Evolutionary conservation across 352 stramenopile genomes (phyloP).

Genomic region (Sclerospora graminicola): DNA sequence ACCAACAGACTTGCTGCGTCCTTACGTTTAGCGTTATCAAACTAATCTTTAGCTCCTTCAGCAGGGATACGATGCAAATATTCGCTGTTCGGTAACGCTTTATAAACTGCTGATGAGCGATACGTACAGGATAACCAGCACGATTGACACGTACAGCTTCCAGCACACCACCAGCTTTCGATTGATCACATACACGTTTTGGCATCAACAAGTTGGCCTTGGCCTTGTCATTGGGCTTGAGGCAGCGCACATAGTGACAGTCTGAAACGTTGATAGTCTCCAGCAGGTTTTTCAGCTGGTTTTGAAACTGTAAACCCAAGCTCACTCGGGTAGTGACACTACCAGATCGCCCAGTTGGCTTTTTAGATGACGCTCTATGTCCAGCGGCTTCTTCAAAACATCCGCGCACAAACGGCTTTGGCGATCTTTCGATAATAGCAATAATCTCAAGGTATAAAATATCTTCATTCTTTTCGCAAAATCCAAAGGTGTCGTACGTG

Average conservation of each 20-base stretch:
- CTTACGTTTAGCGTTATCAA: conserved; percentile 47
- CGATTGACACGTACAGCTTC: conserved; percentile 97
- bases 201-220: conserved; percentile 73
- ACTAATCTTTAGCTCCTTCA: conserved; percentile 31
- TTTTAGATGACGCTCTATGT: conserved; percentile 15
- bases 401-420: conserved; percentile 56
- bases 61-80: conserved; percentile 61
- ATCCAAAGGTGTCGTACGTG: conserved; percentile 89
- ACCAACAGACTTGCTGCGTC: conserved; percentile 42
- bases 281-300: conserved; percentile 88
- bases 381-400: conserved; percentile 32
- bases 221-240: conserved; percentile 97
- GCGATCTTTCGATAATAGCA: conserved; percentile 57
- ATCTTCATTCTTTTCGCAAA: conserved; percentile 96
- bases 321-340: conserved; percentile 42
- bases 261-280: conserved; percentile 90
- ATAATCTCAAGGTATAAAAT: conserved; percentile 81
- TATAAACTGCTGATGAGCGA: conserved; percentile 89
- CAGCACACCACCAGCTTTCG: conserved; percentile 97
- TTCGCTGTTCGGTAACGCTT: conserved; percentile 72
- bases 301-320: conserved; percentile 86
- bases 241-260: conserved; percentile 97
- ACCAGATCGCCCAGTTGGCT: conserved; percentile 21
- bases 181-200: conserved; percentile 92
- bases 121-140: conserved; percentile 95